Evolutionary conservation across 495 filamentous ascomycete species (phyloP).

Genomic region (Cenococcum geophilum): DNA sequence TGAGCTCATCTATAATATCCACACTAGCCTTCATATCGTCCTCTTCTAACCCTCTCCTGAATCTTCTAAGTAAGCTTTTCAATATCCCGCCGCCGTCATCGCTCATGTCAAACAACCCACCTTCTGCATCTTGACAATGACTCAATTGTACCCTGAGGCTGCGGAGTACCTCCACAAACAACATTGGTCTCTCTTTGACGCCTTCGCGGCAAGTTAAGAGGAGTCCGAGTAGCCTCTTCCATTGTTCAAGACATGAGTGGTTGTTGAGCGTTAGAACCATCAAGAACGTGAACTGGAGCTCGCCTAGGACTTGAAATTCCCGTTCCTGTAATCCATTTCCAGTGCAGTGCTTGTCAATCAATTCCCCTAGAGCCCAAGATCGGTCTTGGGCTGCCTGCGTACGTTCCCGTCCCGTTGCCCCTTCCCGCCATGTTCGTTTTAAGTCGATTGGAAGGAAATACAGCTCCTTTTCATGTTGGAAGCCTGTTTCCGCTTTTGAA

Average conservation of each 20-base stretch:
- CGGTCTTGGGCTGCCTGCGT: constrained; percentile 67
- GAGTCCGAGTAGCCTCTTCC: constrained; percentile 68
- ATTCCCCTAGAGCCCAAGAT: constrained; percentile 58
- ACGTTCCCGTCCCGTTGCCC: constrained; percentile 62
- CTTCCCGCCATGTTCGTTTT: constrained; percentile 59
- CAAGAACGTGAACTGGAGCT: constrained; percentile 79
- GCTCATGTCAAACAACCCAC: constrained; percentile 50
- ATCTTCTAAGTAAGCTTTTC: constrained; percentile 48
- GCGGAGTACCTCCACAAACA: constrained; percentile 57
- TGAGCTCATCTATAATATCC: constrained; percentile 48
- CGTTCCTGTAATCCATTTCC: constrained; percentile 10
- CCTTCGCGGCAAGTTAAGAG: constrained; percentile 63
- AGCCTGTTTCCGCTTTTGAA: constrained; percentile 24
- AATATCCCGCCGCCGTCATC: constrained; percentile 52
- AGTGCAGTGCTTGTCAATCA: constrained; percentile 41
- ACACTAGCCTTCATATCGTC: constrained; percentile 26
- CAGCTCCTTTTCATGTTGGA: constrained; percentile 39
- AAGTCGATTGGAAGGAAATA: constrained; percentile 50
- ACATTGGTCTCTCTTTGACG: constrained; percentile 47
- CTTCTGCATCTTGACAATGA: constrained; percentile 63
- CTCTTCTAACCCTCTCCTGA: constrained; percentile 41
- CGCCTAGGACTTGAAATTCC: constrained; percentile 60
- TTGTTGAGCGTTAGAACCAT: constrained; percentile 77
- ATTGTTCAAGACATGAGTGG: constrained; percentile 80
- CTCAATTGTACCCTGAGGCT: constrained; percentile 63